Evolutionary conservation across 208 protist species (phyloP).

Genomic region (Zelonia costaricensis): DNA sequence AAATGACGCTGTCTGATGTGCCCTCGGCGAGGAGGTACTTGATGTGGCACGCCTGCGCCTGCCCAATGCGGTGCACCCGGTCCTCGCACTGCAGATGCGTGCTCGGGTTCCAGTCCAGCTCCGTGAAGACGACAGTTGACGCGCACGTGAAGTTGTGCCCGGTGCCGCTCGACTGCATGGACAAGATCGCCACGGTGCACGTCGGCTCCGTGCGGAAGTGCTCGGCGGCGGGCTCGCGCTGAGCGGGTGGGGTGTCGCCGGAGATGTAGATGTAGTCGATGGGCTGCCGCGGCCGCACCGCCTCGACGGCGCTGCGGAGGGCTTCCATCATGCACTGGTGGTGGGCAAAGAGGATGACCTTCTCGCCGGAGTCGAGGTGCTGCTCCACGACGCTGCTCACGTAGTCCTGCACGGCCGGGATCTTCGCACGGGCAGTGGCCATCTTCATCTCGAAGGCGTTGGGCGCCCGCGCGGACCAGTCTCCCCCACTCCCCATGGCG

Average conservation of each 20-base stretch:
- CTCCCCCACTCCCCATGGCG: neutral
- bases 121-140: conserved; percentile 95
- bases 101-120: conserved; percentile 98
- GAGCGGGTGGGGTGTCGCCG: conserved; percentile 71
- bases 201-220: conserved; percentile 77
- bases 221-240: conserved; percentile 69
- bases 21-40: conserved; percentile 94
- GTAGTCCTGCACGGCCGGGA: conserved; percentile 91
- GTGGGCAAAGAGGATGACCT: conserved; percentile 95
- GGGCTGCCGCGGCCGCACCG: conserved; percentile 52
- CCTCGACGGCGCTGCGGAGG: conserved; percentile 75
- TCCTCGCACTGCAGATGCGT: conserved; percentile 97
- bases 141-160: conserved; percentile 96
- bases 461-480: conserved; percentile 25
- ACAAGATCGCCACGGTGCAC: conserved; percentile 87
- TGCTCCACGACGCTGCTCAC: conserved; percentile 75
- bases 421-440: conserved; percentile 85
- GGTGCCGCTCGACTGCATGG: conserved; percentile 95
- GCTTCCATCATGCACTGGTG: conserved; percentile 93
- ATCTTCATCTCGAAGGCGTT: conserved; percentile 87
- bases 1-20: conserved; percentile 90
- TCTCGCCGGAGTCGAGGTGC: conserved; percentile 74
- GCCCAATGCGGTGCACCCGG: conserved; percentile 96
- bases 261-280: conserved; percentile 93
- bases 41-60: conserved; percentile 86